Conservation (phyloP, 2,329 filamentous ascomycete genomes). For the Blumeriella jaapii region DNA sequence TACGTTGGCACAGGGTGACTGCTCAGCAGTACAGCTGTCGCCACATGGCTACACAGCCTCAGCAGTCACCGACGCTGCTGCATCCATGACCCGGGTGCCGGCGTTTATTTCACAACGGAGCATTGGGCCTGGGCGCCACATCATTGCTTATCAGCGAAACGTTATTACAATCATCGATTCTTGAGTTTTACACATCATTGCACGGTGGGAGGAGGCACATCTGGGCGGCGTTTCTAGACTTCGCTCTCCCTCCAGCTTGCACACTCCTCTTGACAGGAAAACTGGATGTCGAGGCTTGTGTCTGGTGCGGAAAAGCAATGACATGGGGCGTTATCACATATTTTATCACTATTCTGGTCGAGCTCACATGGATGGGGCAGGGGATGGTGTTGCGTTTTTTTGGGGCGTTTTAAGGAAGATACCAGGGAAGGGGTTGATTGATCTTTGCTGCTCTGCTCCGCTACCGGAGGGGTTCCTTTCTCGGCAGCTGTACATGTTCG, state of each 20-base stretch:
- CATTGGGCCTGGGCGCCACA: constrained; percentile 16
- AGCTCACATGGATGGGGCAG: too few species aligned
- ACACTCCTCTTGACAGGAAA: too few species aligned
- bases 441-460: too few species aligned
- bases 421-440: too few species aligned
- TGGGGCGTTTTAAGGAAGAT: constrained; percentile 24
- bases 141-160: constrained; percentile 17
- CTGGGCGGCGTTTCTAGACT: constrained; percentile 20
- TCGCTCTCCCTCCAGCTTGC: constrained; percentile 1
- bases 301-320: constrained; percentile 18
- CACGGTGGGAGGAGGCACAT: constrained; percentile 16
- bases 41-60: constrained; percentile 25
- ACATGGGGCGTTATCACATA: constrained; percentile 2
- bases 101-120: constrained; percentile 13
- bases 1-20: constrained; percentile 20
- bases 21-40: constrained; percentile 16
- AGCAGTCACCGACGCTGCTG: constrained; percentile 23
- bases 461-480: too few species aligned
- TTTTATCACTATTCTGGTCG: constrained; percentile 6
- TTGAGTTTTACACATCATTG: constrained; percentile 17
- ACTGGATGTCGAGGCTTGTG: constrained; percentile 3
- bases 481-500: too few species aligned
- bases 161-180: constrained; percentile 13
- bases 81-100: constrained; percentile 21
- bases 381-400: too few species aligned